Conservation (phyloP, 768 basidiomycete genomes). For the Tephrocybe rancida region DNA sequence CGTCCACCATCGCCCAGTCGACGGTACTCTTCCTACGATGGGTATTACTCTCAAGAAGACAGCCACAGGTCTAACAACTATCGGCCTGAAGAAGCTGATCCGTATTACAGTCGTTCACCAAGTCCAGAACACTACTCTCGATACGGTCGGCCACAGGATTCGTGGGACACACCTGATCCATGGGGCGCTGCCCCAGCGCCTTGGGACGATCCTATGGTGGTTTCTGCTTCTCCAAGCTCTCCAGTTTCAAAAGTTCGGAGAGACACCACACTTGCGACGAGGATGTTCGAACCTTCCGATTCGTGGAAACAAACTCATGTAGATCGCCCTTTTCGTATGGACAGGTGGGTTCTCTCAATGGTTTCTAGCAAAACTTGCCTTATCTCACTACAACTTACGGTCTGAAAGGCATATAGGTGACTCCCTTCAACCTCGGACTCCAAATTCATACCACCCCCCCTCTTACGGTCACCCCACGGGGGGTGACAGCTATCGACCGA, state of each 20-base stretch:
- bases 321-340: constrained; percentile 43
- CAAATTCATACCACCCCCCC: constrained; percentile 16
- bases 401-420: constrained; percentile 37
- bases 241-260: constrained; percentile 28
- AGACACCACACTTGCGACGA: constrained; percentile 35
- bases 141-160: constrained; percentile 36
- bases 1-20: constrained; percentile 53
- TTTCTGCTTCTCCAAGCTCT: constrained; percentile 38
- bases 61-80: constrained; percentile 20
- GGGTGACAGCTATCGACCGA: constrained; percentile 58
- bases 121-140: constrained; percentile 53
- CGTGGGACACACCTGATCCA: constrained; percentile 47
- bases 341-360: constrained; percentile 34
- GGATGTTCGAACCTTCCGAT: constrained; percentile 76
- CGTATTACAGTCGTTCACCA: constrained; percentile 47
- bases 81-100: constrained; percentile 21
- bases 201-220: constrained; percentile 46
- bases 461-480: constrained; percentile 19
- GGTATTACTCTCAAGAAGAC: constrained; percentile 42
- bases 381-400: constrained; percentile 9
- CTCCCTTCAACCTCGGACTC: constrained; percentile 17
- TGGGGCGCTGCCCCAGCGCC: constrained; percentile 38
- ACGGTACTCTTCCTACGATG: constrained; percentile 48
- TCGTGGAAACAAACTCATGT: constrained; percentile 64
- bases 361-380: not conserved